Conservation (phyloP, 2,329 filamentous ascomycete genomes). For the Calonectria pseudoreteaudii region DNA sequence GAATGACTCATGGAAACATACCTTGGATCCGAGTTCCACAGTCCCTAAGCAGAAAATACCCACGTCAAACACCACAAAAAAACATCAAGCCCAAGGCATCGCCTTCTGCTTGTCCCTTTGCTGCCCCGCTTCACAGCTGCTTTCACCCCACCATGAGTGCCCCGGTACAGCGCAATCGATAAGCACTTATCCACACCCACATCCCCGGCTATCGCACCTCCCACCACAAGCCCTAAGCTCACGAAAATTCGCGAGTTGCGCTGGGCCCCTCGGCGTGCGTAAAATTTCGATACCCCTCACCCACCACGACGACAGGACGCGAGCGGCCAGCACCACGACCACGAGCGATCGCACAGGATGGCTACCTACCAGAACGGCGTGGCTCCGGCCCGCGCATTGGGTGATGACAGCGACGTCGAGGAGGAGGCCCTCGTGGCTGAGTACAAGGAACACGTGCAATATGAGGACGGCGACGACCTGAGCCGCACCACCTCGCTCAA, state of each 20-base stretch:
- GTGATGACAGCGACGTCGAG: conserved; percentile 92
- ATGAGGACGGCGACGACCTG: conserved; percentile 85
- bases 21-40: conserved; percentile 17
- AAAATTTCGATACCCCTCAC: conserved; percentile 52
- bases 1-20: conserved; percentile 42
- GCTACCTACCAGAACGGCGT: conserved; percentile 72
- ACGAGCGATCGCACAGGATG: conserved; percentile 58
- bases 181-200: conserved; percentile 41
- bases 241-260: conserved; percentile 50
- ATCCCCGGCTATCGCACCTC: conserved; percentile 40
- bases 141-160: conserved; percentile 31
- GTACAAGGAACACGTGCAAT: conserved; percentile 96
- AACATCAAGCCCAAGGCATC: conserved; percentile 16
- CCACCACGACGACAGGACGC: conserved; percentile 43
- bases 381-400: conserved; percentile 69
- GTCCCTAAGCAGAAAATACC: background rate
- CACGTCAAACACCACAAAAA: conserved; percentile 12
- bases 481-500: conserved; percentile 78
- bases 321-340: conserved; percentile 45
- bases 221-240: conserved; percentile 55
- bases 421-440: conserved; percentile 96
- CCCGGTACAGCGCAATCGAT: conserved; percentile 43
- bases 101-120: conserved; percentile 19
- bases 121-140: conserved; percentile 44
- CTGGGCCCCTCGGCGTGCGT: conserved; percentile 46